phyloP scores from a whole-genome alignment of 2,329 filamentous ascomycete species.

The Fusarium agapanthi region DNA sequence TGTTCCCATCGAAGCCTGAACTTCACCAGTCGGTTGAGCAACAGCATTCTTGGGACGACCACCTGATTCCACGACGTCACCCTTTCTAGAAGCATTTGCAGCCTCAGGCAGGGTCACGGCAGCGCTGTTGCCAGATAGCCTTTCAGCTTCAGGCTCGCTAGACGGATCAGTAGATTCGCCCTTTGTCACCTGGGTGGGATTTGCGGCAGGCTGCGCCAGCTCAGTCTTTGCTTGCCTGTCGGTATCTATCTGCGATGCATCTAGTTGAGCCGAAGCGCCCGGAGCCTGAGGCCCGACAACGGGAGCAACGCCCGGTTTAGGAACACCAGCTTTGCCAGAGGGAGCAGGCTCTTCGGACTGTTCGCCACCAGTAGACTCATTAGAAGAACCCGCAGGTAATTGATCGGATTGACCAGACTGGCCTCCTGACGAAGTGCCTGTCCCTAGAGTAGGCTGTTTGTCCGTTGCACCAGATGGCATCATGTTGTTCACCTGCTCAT shows the following conservation, averaged over 20 bases:
- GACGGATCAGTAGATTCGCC: background rate
- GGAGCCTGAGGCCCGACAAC: background rate
- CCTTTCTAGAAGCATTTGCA: background rate
- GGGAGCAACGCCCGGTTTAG: background rate
- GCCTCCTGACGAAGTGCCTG: constrained; percentile 14
- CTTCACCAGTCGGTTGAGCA: background rate
- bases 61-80: background rate
- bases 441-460: constrained; percentile 2
- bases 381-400: constrained; percentile 4
- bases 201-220: background rate
- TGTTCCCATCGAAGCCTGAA: background rate
- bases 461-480: constrained; percentile 30
- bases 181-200: background rate
- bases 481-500: constrained; percentile 42
- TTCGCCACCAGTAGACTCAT: background rate
- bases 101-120: background rate
- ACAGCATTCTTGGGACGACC: background rate
- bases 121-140: background rate
- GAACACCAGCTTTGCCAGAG: background rate
- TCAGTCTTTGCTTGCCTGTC: background rate
- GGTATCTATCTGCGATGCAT: background rate
- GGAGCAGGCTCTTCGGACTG: constrained; percentile 1
- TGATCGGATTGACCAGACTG: constrained; percentile 17
- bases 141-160: background rate
- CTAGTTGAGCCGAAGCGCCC: background rate